A percentile compares a stretch with the other conserved stretches of the same genome.
phyloP scores from a whole-genome alignment of 1,139 yeast genomes.

The Magnusiomyces suaveolens region DNA sequence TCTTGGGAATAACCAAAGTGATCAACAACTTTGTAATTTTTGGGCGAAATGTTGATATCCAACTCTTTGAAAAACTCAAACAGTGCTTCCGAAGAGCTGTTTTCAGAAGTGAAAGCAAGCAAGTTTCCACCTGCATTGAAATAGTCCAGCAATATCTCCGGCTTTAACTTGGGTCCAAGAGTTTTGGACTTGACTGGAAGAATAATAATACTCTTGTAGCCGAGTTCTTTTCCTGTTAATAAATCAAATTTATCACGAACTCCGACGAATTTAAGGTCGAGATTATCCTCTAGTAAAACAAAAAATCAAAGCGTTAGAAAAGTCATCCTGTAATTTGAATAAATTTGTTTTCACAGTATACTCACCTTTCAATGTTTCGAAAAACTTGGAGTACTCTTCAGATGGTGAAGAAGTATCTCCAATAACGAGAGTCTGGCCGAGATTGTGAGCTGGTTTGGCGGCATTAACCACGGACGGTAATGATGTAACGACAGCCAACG shows the following conservation, averaged over 20 bases:
- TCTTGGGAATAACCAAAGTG: conserved; percentile 42
- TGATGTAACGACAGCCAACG: conserved; percentile 1
- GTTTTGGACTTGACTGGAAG: conserved; percentile 39
- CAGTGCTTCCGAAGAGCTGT: conserved; percentile 59
- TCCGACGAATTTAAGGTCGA: conserved; percentile 25
- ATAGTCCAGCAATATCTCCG: conserved; percentile 42
- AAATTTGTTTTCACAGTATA: not conserved
- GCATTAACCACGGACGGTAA: conserved; percentile 15
- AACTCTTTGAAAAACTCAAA: conserved; percentile 64
- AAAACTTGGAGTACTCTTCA: conserved; percentile 28
- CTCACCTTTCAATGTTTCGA: conserved; percentile 1
- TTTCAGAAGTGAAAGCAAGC: conserved; percentile 47
- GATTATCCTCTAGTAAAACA: conserved; percentile 24
- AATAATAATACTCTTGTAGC: conserved; percentile 46
- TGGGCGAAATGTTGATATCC: conserved; percentile 80
- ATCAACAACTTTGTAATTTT: conserved; percentile 55
- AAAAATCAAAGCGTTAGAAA: no score
- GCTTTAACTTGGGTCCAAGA: conserved; percentile 38
- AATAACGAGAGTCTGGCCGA: conserved; percentile 21
- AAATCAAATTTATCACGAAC: conserved; percentile 32
- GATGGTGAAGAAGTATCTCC: conserved; percentile 20
- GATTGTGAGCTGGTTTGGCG: conserved; percentile 18
- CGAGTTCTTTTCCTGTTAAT: conserved; percentile 36
- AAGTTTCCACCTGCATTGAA: conserved; percentile 66
- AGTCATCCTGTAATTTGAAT: no score